Base-by-base conservation (phyloP, 805 yeast genomes). In the Hanseniaspora taiwanica region DNA sequence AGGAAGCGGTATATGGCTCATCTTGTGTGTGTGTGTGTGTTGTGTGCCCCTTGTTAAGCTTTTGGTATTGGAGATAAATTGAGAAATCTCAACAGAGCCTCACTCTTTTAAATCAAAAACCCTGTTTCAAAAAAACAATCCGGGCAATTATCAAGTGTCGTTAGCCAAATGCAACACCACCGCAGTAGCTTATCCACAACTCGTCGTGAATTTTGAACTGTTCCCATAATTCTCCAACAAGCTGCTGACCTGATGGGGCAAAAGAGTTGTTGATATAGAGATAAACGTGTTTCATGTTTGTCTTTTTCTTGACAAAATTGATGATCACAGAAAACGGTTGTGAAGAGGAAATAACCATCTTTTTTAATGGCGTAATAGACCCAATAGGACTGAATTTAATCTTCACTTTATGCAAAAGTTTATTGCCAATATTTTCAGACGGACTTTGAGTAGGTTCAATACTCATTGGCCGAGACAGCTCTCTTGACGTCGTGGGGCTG, bases 241-340 rank as follows among this genome's bases (percentile, higher is more conserved):
- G 46, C 35, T 58, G 61, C 19, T 58, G 55, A 1, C 62, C 62
- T 23, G 53, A 53, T 2, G 64, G 64, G 2, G 62, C 60, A 46
- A 60, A 60, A 6, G 64, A 59, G 38, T 56, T 60, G 36, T 56
- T 59, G 4, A 60, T 46, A 35, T 60, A 60, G 36, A 62, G 56
- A 37, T 29, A 29, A 16, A 29, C 33, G 17, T 29, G 36, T 16
- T 18, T 18, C 24, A 18, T 9, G 9, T 33, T 17, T 5, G 23
- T 19, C 13, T 20, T 33, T 10, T 16, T 12, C 14, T 33, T 33
- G 12, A 33, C 24, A 20, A 19, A 33, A 12, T 33, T 18, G 13
- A 33, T 33, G 20, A 33, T 33, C n/a, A 20, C 24, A 29, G 36
- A 33, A 20, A 33, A 33, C 4, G 36, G 23, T 23, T 33, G 36